These are phyloP conservation scores for Solanum pennellii DNA, from an alignment of 257 asterid species.

Conservation along the genomic window DNA sequence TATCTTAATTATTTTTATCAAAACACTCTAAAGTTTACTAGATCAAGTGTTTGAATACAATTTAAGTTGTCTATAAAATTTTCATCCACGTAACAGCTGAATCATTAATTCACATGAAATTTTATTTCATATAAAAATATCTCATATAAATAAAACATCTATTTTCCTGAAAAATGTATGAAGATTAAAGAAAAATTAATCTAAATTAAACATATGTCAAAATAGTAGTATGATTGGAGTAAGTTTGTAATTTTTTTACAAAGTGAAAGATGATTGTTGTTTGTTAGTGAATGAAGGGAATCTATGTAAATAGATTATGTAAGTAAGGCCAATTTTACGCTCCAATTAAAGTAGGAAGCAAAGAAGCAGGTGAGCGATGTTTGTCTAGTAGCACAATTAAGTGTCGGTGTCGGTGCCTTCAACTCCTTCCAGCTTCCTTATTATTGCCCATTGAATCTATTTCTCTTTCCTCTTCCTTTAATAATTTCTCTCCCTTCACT, in stretches of 20 bases:
- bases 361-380: conserved; percentile 4
- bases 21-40: too few species aligned
- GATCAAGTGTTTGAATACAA: not conserved
- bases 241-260: not conserved
- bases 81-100: not conserved
- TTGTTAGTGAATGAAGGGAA: not conserved
- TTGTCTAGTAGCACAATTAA: conserved; percentile 12
- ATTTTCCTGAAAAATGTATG: too few species aligned
- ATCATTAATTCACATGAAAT: not conserved
- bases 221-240: too few species aligned
- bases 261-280: not conserved
- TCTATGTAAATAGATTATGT: not conserved
- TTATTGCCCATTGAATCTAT: not conserved
- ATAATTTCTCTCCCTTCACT: not conserved
- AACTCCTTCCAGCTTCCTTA: not conserved
- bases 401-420: conserved; percentile 9
- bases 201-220: too few species aligned
- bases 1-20: not conserved
- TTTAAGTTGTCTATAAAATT: not conserved
- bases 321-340: not conserved
- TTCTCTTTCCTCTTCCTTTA: not conserved
- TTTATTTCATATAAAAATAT: too few species aligned
- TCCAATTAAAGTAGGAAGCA: not conserved
- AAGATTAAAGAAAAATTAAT: too few species aligned
- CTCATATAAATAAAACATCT: too few species aligned